phyloP scores from a whole-genome alignment of 768 basidiomycete genomes.

The Lentinula raphanica region DNA sequence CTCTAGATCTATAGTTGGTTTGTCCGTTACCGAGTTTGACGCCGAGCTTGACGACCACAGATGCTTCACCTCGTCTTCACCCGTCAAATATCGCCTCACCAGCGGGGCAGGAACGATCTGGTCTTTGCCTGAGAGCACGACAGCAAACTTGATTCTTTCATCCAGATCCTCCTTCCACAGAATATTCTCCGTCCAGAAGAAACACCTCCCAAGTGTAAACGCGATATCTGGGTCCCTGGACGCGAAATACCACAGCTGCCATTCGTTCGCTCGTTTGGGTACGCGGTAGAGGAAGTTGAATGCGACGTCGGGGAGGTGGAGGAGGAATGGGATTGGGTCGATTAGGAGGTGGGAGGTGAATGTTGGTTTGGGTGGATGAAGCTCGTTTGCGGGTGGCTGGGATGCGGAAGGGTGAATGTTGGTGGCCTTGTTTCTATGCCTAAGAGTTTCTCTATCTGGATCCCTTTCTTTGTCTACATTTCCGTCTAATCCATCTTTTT shows the following conservation, averaged over 20 bases:
- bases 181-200: conserved; percentile 63
- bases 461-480: too few relatives aligned
- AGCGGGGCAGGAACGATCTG: conserved; percentile 34
- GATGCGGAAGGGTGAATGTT: background rate
- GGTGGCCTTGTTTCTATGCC: too few relatives aligned
- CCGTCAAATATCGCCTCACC: conserved; percentile 32
- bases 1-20: too few relatives aligned
- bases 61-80: conserved; percentile 8
- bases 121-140: conserved; percentile 33
- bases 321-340: conserved; percentile 62
- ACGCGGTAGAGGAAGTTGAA: conserved; percentile 62
- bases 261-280: conserved; percentile 49
- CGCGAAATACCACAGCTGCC: conserved; percentile 67
- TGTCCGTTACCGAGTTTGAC: too few relatives aligned
- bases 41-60: conserved; percentile 12
- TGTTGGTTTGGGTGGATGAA: conserved; percentile 19
- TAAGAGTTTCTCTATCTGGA: too few relatives aligned
- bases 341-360: conserved; percentile 46
- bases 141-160: conserved; percentile 15
- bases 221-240: conserved; percentile 60
- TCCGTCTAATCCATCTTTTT: background rate
- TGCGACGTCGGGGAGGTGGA: conserved; percentile 58
- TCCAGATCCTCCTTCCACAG: conserved; percentile 55
- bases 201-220: conserved; percentile 50
- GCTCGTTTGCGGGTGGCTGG: too few relatives aligned